Evolutionary conservation across 306 rosid species (phyloP).

Genomic region (Gastrolobium villosum): DNA sequence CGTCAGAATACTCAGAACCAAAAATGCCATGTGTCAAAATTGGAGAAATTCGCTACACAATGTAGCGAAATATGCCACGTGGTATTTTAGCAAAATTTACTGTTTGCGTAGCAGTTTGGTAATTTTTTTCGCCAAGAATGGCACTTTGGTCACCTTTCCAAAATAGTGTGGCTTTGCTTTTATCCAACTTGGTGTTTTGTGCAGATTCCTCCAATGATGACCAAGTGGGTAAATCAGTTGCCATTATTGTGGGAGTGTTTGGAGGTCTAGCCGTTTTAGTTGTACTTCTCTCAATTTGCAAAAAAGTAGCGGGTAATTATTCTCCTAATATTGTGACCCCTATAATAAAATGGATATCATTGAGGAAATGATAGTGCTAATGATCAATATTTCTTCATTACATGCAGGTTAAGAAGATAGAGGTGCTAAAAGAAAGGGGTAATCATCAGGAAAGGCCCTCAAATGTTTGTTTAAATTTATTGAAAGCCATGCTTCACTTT

Average conservation of each 20-base stretch:
- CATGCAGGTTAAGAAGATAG: slow-evolving; percentile 60
- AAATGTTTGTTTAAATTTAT: slow-evolving; percentile 51
- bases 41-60: too few relatives aligned
- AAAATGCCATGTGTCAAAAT: too few relatives aligned
- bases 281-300: slow-evolving; percentile 88
- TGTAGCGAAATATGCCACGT: too few relatives aligned
- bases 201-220: slow-evolving; percentile 75
- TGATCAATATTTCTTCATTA: slow-evolving; percentile 7
- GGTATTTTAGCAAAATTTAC: too few relatives aligned
- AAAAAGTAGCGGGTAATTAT: slow-evolving; percentile 70
- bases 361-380: slow-evolving; percentile 34
- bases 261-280: slow-evolving; percentile 78
- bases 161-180: not conserved
- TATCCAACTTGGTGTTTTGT: slow-evolving; percentile 38
- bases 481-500: slow-evolving; percentile 49
- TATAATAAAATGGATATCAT: slow-evolving; percentile 12
- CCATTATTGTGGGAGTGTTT: slow-evolving; percentile 82
- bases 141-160: too few relatives aligned
- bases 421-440: slow-evolving; percentile 27
- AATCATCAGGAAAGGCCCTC: slow-evolving; percentile 47
- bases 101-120: too few relatives aligned
- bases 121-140: too few relatives aligned
- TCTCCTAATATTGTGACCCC: not conserved
- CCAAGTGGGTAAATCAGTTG: slow-evolving; percentile 79
- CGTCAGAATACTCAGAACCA: too few relatives aligned